A percentile compares a stretch with the other conserved stretches of the same genome.
Evolutionary conservation across 495 filamentous ascomycete genomes (phyloP).

Genomic region (Aspergillus carlsbadensis): DNA sequence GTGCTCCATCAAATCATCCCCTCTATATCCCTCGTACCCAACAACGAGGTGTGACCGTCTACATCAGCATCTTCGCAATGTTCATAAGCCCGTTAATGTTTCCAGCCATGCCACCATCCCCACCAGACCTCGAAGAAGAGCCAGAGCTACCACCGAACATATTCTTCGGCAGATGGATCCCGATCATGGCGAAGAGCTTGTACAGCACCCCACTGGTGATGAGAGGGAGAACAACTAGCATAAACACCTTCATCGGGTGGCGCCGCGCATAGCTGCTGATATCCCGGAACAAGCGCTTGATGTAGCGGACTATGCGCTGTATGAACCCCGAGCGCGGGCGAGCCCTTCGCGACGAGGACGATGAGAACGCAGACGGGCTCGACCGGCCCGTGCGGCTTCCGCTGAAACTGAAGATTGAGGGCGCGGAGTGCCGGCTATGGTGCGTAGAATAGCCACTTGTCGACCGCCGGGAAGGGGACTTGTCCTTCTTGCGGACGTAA

Average conservation of each 20-base stretch:
- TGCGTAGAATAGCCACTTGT: slow-evolving; percentile 34
- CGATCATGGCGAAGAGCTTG: slow-evolving; percentile 70
- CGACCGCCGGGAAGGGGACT: slow-evolving; percentile 38
- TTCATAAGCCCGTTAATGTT: slow-evolving; percentile 52
- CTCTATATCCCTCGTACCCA: background rate
- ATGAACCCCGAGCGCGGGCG: slow-evolving; percentile 75
- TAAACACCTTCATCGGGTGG: slow-evolving; percentile 79
- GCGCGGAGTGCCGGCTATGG: slow-evolving; percentile 42
- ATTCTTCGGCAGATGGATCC: slow-evolving; percentile 65
- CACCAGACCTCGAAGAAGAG: slow-evolving; percentile 25
- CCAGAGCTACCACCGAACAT: slow-evolving; percentile 43
- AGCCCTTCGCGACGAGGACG: slow-evolving; percentile 58
- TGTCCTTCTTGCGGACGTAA: slow-evolving; percentile 31
- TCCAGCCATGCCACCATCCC: slow-evolving; percentile 37
- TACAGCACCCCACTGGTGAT: slow-evolving; percentile 77
- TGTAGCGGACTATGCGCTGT: slow-evolving; percentile 62
- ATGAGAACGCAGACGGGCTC: slow-evolving; percentile 56
- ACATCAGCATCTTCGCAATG: slow-evolving; percentile 66
- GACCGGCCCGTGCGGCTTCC: slow-evolving; percentile 33
- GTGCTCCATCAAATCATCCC: background rate
- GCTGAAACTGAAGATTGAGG: slow-evolving; percentile 53
- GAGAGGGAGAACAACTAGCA: slow-evolving; percentile 81
- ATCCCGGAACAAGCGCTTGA: slow-evolving; percentile 71
- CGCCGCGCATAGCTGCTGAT: slow-evolving; percentile 72
- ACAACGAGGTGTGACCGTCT: background rate